Base-by-base conservation (phyloP, 345 rosid species). In the Alliaria petiolata region DNA sequence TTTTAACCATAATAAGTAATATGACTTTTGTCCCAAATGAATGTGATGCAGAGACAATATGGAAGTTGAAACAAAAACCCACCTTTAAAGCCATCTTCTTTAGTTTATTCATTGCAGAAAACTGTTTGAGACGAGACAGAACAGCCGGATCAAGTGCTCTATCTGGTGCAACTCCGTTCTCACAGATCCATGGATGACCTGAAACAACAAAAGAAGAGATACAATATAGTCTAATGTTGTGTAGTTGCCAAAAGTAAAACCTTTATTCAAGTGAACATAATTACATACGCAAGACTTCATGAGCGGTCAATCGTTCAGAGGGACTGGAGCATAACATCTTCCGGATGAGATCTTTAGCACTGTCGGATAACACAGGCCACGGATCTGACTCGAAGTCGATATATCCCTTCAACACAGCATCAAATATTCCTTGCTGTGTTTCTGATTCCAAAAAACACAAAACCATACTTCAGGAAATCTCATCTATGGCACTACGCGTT, bases 31-130 rank as follows among this genome's bases (percentile, higher is more conserved):
- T 47, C 62, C 58, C 25, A 35, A 53, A 60, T 19, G 31, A 59
- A 53, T 12, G 40, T 36, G 28, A 59, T 22, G 28, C 39, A 9
- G 13, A 58, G 69, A 39, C 17, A 9, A 39, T 22, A 22, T 4
- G 20, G 60, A 49, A 57, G 12, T 28, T 65, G 8, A 42, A 34
- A 39, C 13, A 25, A 28, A 33, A 43, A 44, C 6, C 15, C 3
- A 89, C 99, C 87, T 93, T 82, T 76, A 95, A 79, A 79, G 99
- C 99, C 99, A 95, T 95, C 80, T 91, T 95, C 85, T 95, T 95
- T 77, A 95, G 70, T 78, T 91, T 95, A 77, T 95, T 95, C 99
- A 95, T 95, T 46, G 99, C 98, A 30, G 99, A 95, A 78, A 95
- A 95, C 71, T 88, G 92, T 75, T 95, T 95, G 70, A 95, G 89